A percentile compares a stretch with the other conserved stretches of the same genome.
Evolutionary conservation across 495 filamentous ascomycete species (phyloP).

Genomic region (Penicillium nucicola): DNA sequence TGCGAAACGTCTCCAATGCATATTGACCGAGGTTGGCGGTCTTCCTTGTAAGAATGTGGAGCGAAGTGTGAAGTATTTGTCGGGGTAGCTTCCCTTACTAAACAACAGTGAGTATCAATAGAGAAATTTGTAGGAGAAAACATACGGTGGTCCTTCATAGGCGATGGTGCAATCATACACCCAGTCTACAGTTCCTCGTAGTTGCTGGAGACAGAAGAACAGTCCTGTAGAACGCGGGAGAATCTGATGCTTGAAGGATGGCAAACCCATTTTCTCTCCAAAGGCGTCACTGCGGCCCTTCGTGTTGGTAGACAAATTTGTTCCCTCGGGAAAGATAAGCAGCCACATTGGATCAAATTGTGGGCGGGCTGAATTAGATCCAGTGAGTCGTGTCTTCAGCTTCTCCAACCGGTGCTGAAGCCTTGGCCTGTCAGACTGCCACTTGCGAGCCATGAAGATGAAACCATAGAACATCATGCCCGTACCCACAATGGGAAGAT

Average conservation of each 20-base stretch:
- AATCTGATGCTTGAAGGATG: constrained; percentile 53
- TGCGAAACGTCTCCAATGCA: constrained; percentile 65
- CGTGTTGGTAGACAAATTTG: constrained; percentile 60
- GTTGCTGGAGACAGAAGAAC: constrained; percentile 60
- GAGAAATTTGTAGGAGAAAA: constrained; percentile 4
- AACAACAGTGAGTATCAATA: constrained; percentile 4
- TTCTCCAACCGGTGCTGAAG: constrained; percentile 58
- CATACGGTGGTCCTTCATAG: constrained; percentile 67
- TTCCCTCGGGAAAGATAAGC: constrained; percentile 68
- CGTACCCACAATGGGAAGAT: constrained; percentile 58
- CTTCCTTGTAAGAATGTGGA: constrained; percentile 61
- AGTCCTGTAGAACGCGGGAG: constrained; percentile 63
- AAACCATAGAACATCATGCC: constrained; percentile 71
- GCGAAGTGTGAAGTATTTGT: constrained; percentile 64
- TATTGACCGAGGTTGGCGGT: constrained; percentile 67
- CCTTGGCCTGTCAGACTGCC: constrained; percentile 59
- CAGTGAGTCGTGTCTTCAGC: constrained; percentile 49
- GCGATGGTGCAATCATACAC: constrained; percentile 69
- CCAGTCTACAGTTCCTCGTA: constrained; percentile 59
- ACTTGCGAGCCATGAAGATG: constrained; percentile 68
- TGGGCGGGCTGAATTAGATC: constrained; percentile 47
- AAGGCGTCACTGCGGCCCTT: constrained; percentile 52
- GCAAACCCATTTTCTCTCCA: constrained; percentile 52
- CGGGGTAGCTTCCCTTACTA: constrained; percentile 58
- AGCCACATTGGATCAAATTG: constrained; percentile 67